phyloP scores from a whole-genome alignment of 371 early-diverging fungal genomes.

The Cokeromyces recurvatus region DNA sequence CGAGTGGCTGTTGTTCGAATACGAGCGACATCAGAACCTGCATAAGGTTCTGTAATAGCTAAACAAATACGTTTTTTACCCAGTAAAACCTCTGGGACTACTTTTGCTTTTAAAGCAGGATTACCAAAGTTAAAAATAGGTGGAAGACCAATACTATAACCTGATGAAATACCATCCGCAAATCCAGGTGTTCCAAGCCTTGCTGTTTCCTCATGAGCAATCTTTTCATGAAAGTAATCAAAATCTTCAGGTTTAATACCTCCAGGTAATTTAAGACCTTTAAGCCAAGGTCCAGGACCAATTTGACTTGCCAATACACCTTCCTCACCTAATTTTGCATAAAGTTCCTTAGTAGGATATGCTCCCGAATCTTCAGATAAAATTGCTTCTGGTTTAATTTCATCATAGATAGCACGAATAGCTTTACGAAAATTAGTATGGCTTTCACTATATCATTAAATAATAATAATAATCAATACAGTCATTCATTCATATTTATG shows the following conservation, averaged over 20 bases:
- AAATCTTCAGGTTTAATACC: conserved; percentile 54
- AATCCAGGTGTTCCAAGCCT: conserved; percentile 81
- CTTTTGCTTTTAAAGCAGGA: conserved; percentile 48
- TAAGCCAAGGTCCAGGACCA: conserved; percentile 53
- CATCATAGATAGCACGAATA: conserved; percentile 50
- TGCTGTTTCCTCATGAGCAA: conserved; percentile 74
- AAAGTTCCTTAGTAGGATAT: conserved; percentile 44
- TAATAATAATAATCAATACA: too few relatives aligned
- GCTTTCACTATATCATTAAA: conserved; percentile 54
- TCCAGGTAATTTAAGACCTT: conserved; percentile 34
- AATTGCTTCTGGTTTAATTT: conserved; percentile 42
- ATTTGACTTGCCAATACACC: conserved; percentile 67
- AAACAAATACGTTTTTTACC: conserved; percentile 81
- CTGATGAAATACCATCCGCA: conserved; percentile 40
- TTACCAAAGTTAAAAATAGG: conserved; percentile 69
- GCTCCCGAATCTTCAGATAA: conserved; percentile 38
- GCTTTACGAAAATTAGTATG: conserved; percentile 54
- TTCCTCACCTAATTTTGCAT: conserved; percentile 50
- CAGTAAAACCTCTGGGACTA: conserved; percentile 62
- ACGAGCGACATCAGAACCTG: conserved; percentile 76
- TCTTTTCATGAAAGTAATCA: conserved; percentile 77
- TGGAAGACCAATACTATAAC: conserved; percentile 47
- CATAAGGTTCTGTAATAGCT: conserved; percentile 60
- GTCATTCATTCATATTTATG: too few relatives aligned
- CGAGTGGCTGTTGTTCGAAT: conserved; percentile 57